Percentiles rank a stretch among this genome's conserved stretches.
Conservation (phyloP, 2,329 filamentous ascomycete genomes). For the Cladosporium sp. region DNA sequence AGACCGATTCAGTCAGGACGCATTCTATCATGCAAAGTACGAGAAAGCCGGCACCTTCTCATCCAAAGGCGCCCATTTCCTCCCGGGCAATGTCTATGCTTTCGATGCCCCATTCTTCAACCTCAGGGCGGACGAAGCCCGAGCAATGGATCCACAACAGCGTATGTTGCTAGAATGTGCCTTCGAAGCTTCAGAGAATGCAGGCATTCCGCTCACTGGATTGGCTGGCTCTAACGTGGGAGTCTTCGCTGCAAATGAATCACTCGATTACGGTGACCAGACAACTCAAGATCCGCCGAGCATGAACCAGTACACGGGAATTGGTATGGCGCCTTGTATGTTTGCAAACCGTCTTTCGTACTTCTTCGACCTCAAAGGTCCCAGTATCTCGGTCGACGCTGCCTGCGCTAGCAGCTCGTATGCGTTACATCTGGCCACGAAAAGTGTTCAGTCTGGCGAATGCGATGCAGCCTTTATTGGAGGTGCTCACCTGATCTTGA, state of each 20-base stretch:
- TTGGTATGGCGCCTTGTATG: slow-evolving; percentile 15
- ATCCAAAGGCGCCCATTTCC: slow-evolving; percentile 16
- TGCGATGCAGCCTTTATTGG: slow-evolving; percentile 16
- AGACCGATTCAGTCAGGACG: slow-evolving; percentile 20
- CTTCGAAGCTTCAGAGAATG: slow-evolving; percentile 20
- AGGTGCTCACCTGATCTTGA: slow-evolving; percentile 26
- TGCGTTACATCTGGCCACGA: slow-evolving; percentile 12
- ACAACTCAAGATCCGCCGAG: slow-evolving; percentile 17
- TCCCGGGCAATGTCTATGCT: slow-evolving; percentile 20
- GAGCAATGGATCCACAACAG: slow-evolving; percentile 28
- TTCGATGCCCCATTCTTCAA: slow-evolving; percentile 27
- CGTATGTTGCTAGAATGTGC: slow-evolving; percentile 23
- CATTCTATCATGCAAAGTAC: slow-evolving; percentile 22
- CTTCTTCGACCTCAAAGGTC: slow-evolving; percentile 16
- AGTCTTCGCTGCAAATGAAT: slow-evolving; percentile 22
- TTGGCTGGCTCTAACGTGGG: slow-evolving; percentile 15
- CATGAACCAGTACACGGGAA: slow-evolving; percentile 19
- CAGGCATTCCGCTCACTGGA: slow-evolving; percentile 1
- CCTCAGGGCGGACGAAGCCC: slow-evolving; percentile 20
- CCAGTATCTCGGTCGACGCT: slow-evolving; percentile 14
- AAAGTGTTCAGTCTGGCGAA: slow-evolving; percentile 8
- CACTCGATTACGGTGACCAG: slow-evolving; percentile 20
- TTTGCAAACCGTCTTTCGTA: slow-evolving; percentile 14
- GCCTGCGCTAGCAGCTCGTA: slow-evolving; percentile 12
- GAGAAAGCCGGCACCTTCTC: background rate